A percentile compares a stretch with the other conserved stretches of the same genome.
phyloP scores from a whole-genome alignment of 2,329 filamentous ascomycete genomes.

The Hymenoscyphus albidus region DNA sequence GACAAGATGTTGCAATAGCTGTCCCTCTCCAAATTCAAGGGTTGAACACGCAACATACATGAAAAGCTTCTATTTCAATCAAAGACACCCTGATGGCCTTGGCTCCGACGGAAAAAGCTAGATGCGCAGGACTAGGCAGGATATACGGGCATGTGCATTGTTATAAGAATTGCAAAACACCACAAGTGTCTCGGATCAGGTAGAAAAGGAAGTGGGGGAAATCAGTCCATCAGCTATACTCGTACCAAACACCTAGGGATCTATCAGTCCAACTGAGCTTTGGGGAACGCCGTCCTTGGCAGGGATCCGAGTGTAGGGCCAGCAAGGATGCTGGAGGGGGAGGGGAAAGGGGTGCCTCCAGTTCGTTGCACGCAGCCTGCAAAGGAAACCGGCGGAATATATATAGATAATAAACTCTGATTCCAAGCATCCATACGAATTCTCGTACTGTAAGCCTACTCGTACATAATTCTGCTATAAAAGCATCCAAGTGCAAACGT shows the following conservation, averaged over 20 bases:
- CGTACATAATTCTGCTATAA: neutral
- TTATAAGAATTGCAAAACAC: neutral
- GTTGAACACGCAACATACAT: conserved; percentile 19
- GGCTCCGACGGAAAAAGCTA: neutral
- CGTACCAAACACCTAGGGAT: too few species aligned
- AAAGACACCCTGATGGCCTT: neutral
- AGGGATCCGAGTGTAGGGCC: neutral
- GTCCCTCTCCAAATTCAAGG: conserved; percentile 33
- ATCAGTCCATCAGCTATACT: neutral
- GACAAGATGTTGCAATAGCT: conserved; percentile 17
- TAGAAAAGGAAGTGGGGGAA: neutral
- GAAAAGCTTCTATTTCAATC: neutral
- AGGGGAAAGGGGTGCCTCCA: neutral
- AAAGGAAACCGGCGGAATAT: neutral
- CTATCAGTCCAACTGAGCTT: neutral
- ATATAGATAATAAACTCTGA: neutral
- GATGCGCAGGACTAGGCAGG: neutral
- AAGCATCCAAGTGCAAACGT: neutral
- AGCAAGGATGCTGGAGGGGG: neutral
- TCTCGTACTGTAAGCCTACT: neutral
- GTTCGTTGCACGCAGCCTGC: neutral
- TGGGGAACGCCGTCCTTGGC: neutral
- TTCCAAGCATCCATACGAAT: neutral
- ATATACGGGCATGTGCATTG: neutral
- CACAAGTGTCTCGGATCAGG: neutral